A percentile compares a stretch with the other conserved stretches of the same genome.
Evolutionary conservation across 768 basidiomycete species (phyloP).

Genomic region (Trametes sanguinea): DNA sequence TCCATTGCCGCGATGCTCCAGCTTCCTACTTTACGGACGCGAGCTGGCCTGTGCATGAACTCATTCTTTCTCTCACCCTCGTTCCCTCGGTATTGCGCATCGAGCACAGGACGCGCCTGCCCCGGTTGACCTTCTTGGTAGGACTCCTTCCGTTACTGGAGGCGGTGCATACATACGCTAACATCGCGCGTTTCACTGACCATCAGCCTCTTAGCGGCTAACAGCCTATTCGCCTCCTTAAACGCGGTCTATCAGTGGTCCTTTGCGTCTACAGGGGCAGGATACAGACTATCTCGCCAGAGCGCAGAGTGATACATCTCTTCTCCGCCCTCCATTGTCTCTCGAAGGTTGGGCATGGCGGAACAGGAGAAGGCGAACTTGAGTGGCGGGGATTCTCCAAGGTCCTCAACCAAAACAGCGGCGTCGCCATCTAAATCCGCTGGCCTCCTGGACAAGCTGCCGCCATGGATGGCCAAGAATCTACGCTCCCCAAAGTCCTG

Average conservation of each 20-base stretch:
- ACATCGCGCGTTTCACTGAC: too few species aligned
- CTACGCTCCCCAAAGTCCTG: slow-evolving; percentile 38
- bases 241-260: not conserved
- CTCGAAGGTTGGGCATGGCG: not conserved
- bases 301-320: not conserved
- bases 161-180: too few species aligned
- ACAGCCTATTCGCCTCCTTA: not conserved
- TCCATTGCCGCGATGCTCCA: not conserved
- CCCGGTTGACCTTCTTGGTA: not conserved
- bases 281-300: too few species aligned
- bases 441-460: slow-evolving; percentile 31
- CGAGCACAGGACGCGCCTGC: too few species aligned
- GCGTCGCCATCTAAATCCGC: not conserved
- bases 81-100: too few species aligned
- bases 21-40: not conserved
- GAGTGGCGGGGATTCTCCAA: not conserved
- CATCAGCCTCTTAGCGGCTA: not conserved
- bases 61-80: too few species aligned
- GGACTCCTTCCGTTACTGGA: not conserved
- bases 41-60: too few species aligned
- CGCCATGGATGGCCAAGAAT: slow-evolving; percentile 42
- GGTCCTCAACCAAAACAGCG: not conserved
- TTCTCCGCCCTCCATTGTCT: not conserved
- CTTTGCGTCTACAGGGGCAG: not conserved
- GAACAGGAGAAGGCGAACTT: not conserved